Evolutionary conservation across 2,329 filamentous ascomycete species (phyloP), one percentile per base, ranked within the genome.

Genomic region (Colletotrichum chrysophilum): DNA sequence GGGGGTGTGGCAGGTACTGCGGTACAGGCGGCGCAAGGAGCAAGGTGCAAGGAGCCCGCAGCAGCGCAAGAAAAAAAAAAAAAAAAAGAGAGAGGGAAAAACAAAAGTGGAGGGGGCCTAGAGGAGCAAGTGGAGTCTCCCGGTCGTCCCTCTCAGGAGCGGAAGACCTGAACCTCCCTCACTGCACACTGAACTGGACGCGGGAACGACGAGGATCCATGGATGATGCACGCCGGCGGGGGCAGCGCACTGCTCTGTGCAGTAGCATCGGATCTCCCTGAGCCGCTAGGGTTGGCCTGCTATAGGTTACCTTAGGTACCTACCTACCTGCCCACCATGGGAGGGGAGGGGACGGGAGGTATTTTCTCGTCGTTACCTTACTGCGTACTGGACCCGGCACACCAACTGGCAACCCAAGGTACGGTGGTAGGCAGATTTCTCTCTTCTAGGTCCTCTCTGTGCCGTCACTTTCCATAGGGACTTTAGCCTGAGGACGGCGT

Each of bases 181-280:
- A n/a, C 56, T 28, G 60, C 58, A 71, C n/a, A 66, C 24, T 61
- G 69, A 52, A n/a, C 38, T 43, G 38, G 38, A 43, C 38, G 32
- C 56, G 65, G 70, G 16, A 62, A 71, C 13, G 61, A 66, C 67
- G 60, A 71, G 36, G 52, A 66, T 71, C 55, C 68, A 26, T 66
- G 68, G 61, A 66, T 30, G 55, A 66, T 71, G 72, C 72, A 71
- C 68, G 61, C 48, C 36, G 38, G 70, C 69, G 69, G 69, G 73
- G 70, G 72, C 67, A 61, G 34, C n/a, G 38, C 68, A 71, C 30
- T 52, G 58, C 30, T 26, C 55, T 62, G 32, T 65, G 60, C 73
- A 72, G 73, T 73, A 73, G 62, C 64, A 75, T 73, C 69, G 73
- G 73, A 75, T 75, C 73, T 64, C 69, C 69, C 69, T 64, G 34